phyloP scores from a whole-genome alignment of 2,329 filamentous ascomycete species.

The Monosporascus sp. region DNA sequence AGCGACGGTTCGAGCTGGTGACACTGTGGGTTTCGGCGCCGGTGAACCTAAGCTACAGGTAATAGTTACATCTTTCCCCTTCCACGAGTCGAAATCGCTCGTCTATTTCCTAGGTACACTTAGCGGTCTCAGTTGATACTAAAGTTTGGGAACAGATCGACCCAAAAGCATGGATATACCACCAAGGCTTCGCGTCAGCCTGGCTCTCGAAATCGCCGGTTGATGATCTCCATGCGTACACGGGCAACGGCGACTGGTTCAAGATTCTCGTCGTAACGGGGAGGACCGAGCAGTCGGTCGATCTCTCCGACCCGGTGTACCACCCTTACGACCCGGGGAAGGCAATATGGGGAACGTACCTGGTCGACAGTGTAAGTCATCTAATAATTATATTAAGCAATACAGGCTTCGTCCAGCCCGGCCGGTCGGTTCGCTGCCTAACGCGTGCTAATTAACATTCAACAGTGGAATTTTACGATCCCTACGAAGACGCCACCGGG shows the following conservation, averaged over 20 bases:
- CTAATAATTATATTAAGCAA: no score
- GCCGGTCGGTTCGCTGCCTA: no score
- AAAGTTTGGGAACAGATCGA: background rate
- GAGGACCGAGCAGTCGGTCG: slow-evolving; percentile 6
- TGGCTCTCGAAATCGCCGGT: background rate
- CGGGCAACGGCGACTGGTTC: slow-evolving; percentile 8
- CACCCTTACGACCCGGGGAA: slow-evolving; percentile 2
- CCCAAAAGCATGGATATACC: background rate
- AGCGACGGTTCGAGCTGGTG: background rate
- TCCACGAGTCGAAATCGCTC: no score
- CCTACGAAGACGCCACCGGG: background rate
- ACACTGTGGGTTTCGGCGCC: background rate
- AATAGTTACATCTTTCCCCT: background rate
- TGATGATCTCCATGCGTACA: background rate
- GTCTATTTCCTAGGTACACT: no score
- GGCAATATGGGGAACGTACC: slow-evolving; percentile 3
- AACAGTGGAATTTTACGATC: background rate
- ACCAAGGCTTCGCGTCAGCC: background rate
- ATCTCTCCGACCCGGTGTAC: slow-evolving; percentile 3
- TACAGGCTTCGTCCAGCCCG: no score
- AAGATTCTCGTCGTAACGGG: slow-evolving; percentile 7
- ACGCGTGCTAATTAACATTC: background rate
- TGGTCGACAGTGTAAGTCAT: slow-evolving; percentile 3
- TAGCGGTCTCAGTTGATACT: no score
- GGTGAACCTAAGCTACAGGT: background rate